These are phyloP conservation scores for Athelia psychrophila DNA, from an alignment of 1,284 basidiomycete species.

Conservation along the genomic window DNA sequence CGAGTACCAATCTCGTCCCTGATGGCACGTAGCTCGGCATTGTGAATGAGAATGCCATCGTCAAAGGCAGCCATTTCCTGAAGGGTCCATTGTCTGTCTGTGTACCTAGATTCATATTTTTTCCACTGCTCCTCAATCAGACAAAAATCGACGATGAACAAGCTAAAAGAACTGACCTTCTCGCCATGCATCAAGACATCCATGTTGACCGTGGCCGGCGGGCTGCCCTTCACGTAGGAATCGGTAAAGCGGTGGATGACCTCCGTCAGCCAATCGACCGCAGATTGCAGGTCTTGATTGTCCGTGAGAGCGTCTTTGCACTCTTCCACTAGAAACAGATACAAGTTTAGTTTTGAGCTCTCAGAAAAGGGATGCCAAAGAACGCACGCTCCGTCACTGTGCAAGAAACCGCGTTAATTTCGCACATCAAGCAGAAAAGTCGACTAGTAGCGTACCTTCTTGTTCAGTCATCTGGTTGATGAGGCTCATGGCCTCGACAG, in stretches of 20 bases:
- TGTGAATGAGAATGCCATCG: constrained; percentile 65
- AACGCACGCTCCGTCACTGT: constrained; percentile 49
- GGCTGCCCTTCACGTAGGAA: constrained; percentile 50
- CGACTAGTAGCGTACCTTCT: constrained; percentile 50
- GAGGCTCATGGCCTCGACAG: constrained; percentile 67
- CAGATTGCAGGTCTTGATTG: constrained; percentile 45
- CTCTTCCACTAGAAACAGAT: constrained; percentile 49
- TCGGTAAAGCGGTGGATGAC: constrained; percentile 66
- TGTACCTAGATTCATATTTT: constrained; percentile 62
- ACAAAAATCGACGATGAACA: too few relatives aligned
- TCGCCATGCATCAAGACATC: constrained; percentile 50
- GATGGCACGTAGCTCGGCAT: constrained; percentile 77
- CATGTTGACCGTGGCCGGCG: constrained; percentile 62
- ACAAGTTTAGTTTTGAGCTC: constrained; percentile 11
- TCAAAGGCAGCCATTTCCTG: constrained; percentile 77
- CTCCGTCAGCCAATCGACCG: constrained; percentile 79
- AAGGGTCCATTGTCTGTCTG: constrained; percentile 68
- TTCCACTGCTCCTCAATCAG: constrained; percentile 54
- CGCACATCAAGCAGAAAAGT: constrained; percentile 19
- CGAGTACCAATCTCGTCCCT: constrained; percentile 73
- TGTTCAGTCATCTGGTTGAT: constrained; percentile 59
- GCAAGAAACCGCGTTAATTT: constrained; percentile 13
- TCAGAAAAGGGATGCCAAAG: neutral
- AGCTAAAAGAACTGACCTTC: constrained; percentile 45
- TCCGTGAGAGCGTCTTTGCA: constrained; percentile 51